A percentile compares a stretch with the other conserved stretches of the same genome.
phyloP scores from a whole-genome alignment of 1,284 basidiomycete species.

The Tetrapyrgos nigripes region DNA sequence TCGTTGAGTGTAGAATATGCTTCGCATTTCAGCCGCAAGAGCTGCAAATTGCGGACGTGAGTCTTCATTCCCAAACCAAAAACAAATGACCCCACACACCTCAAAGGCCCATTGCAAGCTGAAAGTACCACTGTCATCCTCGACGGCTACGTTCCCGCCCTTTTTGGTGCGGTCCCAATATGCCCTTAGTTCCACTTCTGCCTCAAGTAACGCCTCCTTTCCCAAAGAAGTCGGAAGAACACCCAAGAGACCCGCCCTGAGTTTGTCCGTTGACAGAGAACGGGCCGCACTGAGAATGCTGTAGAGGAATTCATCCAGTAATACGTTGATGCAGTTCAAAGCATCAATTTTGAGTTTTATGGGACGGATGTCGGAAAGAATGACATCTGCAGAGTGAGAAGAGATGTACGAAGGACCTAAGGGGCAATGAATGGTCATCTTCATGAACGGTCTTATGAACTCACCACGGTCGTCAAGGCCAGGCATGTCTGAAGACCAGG shows the following conservation, averaged over 20 bases:
- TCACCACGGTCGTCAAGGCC: conserved; percentile 43
- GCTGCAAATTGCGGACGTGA: conserved; percentile 43
- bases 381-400: conserved; percentile 82
- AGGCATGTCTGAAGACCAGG: conserved; percentile 41
- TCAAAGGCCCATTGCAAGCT: conserved; percentile 76
- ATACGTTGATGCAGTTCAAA: conserved; percentile 79
- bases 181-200: conserved; percentile 87
- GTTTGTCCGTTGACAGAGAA: conserved; percentile 77
- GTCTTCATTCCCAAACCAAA: neutral
- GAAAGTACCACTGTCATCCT: conserved; percentile 61
- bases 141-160: conserved; percentile 37
- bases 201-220: conserved; percentile 90
- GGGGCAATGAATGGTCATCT: neutral
- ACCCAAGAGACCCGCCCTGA: conserved; percentile 76
- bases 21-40: conserved; percentile 83
- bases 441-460: conserved; percentile 20
- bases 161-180: conserved; percentile 77
- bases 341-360: conserved; percentile 81
- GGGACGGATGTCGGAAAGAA: conserved; percentile 90
- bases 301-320: conserved; percentile 89
- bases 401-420: conserved; percentile 78
- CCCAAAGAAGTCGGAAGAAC: conserved; percentile 82
- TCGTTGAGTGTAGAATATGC: conserved; percentile 87
- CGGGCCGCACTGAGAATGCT: conserved; percentile 73
- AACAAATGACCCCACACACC: conserved; percentile 49